Evolutionary conservation across 1,139 yeast genomes (phyloP).

Genomic region (Diutina mesorugosa): DNA sequence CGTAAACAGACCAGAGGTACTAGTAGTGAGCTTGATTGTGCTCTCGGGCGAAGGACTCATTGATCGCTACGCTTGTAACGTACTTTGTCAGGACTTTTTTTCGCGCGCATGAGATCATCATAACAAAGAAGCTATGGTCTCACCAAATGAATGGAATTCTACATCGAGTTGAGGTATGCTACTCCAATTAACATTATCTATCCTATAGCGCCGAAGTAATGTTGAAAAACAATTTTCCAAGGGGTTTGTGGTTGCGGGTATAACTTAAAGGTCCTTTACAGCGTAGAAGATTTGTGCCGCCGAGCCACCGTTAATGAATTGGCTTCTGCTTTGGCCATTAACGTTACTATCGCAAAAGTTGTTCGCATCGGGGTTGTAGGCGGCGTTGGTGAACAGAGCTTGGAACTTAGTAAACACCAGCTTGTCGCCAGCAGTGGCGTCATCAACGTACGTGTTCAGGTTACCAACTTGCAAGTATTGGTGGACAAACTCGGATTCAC

Average conservation of each 20-base stretch:
- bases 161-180: not conserved
- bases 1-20: conserved; percentile 10
- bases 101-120: not conserved
- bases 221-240: too few species aligned
- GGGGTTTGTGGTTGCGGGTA: not conserved
- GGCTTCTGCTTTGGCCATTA: not conserved
- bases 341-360: not conserved
- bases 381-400: conserved; percentile 5
- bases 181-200: not conserved
- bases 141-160: not conserved
- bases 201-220: not conserved
- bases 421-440: conserved; percentile 7
- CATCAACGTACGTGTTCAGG: conserved; percentile 10
- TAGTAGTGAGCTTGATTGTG: not conserved
- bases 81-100: not conserved
- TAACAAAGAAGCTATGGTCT: too few species aligned
- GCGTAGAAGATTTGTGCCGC: not conserved
- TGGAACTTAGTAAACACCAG: conserved; percentile 7
- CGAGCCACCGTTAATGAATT: not conserved
- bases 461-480: conserved; percentile 13
- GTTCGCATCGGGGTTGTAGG: not conserved
- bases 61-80: not conserved
- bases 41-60: not conserved
- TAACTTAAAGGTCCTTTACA: not conserved
- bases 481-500: conserved; percentile 13